phyloP scores from a whole-genome alignment of 805 yeast species.

The Cyberlindnera euphorbiae region DNA sequence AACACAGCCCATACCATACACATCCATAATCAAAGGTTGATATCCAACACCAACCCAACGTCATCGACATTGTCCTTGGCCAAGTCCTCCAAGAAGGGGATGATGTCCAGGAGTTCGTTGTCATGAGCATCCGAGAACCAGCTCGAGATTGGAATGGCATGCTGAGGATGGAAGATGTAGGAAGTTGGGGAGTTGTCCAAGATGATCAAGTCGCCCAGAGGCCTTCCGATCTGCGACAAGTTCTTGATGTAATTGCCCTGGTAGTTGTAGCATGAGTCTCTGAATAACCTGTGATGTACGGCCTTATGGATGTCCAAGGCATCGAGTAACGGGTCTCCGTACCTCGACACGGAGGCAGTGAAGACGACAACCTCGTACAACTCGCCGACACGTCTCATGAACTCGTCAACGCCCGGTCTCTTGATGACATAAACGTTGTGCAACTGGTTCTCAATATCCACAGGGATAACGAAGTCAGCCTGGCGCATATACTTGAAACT shows the following conservation, averaged over 20 bases:
- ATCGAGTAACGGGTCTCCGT: conserved; percentile 93
- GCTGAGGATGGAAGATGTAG: conserved; percentile 96
- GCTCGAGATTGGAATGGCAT: conserved; percentile 92
- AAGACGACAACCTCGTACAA: conserved; percentile 93
- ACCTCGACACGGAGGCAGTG: conserved; percentile 92
- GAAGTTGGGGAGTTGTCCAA: conserved; percentile 98
- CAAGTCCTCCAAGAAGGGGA: conserved; percentile 86
- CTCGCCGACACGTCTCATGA: conserved; percentile 75
- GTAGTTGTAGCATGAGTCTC: conserved; percentile 91
- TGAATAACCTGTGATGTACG: conserved; percentile 86
- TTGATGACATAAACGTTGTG: conserved; percentile 96
- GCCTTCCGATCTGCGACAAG: conserved; percentile 90
- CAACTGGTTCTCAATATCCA: conserved; percentile 86
- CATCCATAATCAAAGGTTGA: conserved; percentile 41
- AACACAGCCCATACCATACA: too few relatives aligned
- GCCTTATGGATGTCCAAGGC: conserved; percentile 71
- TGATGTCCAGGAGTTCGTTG: conserved; percentile 85
- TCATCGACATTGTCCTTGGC: conserved; percentile 71
- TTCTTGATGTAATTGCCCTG: conserved; percentile 95
- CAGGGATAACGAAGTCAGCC: conserved; percentile 96
- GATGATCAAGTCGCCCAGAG: conserved; percentile 77
- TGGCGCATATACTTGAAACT: conserved; percentile 87
- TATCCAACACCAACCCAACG: conserved; percentile 81
- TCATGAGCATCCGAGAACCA: conserved; percentile 99
- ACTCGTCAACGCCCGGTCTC: conserved; percentile 97